Evolutionary conservation across 768 basidiomycete genomes (phyloP), one percentile per base, ranked within the genome.

Genomic region (Pisolithus tinctorius): DNA sequence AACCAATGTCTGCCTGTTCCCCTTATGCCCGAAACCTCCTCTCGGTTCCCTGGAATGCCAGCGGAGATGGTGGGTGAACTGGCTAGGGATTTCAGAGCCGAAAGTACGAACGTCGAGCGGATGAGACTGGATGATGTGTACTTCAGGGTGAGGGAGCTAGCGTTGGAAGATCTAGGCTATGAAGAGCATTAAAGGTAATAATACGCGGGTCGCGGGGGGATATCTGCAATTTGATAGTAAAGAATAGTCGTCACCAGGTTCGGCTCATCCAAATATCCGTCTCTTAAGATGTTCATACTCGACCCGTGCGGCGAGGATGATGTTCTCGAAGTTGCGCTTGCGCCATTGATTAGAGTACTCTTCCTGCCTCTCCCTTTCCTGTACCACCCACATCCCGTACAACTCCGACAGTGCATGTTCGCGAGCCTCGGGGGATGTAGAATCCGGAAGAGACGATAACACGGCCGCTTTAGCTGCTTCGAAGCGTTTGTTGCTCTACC

Each of bases 401-500:
- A 92, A 90, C 39, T 77, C 76, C 16, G 86, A 83, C 25, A 91
- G 71, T 0, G 83, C 82, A n/a, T 69, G 67, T 63, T 92, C 88
- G 59, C 76, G 82, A 60, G 79, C 78, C 40, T 79, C 71, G 0
- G 73, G 45, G 0, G 79, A 71, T 7, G 78, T 69, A 2, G 72
- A 66, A 8, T 72, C 61, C 0, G 84, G 83, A 26, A 88, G 73
- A 48, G 80, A 74, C 8, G 72, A 61, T 11, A 89, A 71, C 20
- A 81, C 70, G 9, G 79, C 74, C 23, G 75, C 67, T 67, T 84
- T 87, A 31, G 81, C 87, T 8, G 76, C 73, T 61, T 88, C 81
- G 62, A 90, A 92, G n/a, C 89, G 83, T 9, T 76, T 72, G 63
- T 93, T 93, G 63, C 80, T 87, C 90, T 93, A 59, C n/a, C 14